These are phyloP conservation scores for Rhodamnia argentea DNA, from an alignment of 345 rosid genomes.

Conservation along the genomic window DNA sequence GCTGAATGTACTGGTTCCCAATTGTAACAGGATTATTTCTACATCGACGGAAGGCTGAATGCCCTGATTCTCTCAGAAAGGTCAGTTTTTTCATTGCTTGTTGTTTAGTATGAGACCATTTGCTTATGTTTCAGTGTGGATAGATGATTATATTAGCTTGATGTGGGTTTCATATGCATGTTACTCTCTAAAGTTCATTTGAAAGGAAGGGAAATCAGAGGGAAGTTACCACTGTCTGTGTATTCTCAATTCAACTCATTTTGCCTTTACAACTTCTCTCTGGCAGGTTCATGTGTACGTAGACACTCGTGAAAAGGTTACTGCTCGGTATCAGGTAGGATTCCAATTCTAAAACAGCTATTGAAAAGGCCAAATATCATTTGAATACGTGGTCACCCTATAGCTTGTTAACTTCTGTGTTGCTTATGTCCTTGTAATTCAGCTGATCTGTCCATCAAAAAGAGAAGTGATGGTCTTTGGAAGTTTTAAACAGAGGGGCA, in stretches of 20 bases:
- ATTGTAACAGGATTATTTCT: slow-evolving; percentile 73
- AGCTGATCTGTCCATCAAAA: slow-evolving; percentile 93
- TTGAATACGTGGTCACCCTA: not conserved
- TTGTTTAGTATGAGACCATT: not conserved
- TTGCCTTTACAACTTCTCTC: not conserved
- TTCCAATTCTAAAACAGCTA: not conserved
- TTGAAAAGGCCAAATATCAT: not conserved
- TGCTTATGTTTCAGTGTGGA: not conserved
- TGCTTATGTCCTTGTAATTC: not conserved
- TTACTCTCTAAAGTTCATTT: not conserved
- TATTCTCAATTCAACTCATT: not conserved
- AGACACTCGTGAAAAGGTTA: slow-evolving; percentile 90
- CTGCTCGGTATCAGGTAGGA: slow-evolving; percentile 88
- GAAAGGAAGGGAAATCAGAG: not conserved
- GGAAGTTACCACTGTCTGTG: not conserved
- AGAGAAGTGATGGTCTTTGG: slow-evolving; percentile 93
- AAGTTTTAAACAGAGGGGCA: slow-evolving; percentile 76
- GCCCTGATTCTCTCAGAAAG: slow-evolving; percentile 62
- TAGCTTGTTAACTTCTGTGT: not conserved
- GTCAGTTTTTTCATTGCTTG: slow-evolving; percentile 20
- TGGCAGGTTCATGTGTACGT: slow-evolving; percentile 66
- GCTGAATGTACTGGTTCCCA: not conserved
- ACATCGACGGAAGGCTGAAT: slow-evolving; percentile 89
- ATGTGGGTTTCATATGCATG: not conserved
- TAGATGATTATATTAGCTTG: not conserved